Evolutionary conservation across 2,329 filamentous ascomycete genomes (phyloP).

Genomic region (Aotearoamyces nothofagi): DNA sequence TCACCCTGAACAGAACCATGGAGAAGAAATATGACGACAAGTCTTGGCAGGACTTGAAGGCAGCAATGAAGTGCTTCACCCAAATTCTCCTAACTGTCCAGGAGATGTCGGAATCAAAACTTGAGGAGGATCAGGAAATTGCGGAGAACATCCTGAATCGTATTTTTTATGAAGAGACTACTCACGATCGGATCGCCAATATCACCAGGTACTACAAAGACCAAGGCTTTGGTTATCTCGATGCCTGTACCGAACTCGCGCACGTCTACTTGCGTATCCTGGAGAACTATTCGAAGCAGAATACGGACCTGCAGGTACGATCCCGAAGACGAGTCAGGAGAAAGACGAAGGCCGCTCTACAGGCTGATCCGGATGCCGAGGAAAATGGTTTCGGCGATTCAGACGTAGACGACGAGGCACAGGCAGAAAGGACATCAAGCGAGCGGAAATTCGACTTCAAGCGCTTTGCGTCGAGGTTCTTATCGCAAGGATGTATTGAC

Average conservation of each 20-base stretch:
- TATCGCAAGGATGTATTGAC: conserved; percentile 72
- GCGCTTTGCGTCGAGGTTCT: conserved; percentile 66
- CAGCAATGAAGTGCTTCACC: conserved; percentile 86
- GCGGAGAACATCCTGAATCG: conserved; percentile 93
- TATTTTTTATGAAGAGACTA: conserved; percentile 96
- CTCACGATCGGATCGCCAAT: conserved; percentile 72
- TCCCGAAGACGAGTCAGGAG: conserved; percentile 59
- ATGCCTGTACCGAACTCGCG: conserved; percentile 77
- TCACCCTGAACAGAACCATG: conserved; percentile 73
- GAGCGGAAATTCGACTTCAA: conserved; percentile 93
- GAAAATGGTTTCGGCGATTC: conserved; percentile 43
- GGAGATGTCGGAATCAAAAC: conserved; percentile 70
- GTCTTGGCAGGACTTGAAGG: conserved; percentile 72
- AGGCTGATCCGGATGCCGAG: conserved; percentile 24
- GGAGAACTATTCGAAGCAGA: conserved; percentile 88
- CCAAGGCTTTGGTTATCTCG: conserved; percentile 85
- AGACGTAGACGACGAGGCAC: conserved; percentile 58
- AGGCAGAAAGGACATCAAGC: conserved; percentile 53
- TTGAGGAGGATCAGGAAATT: conserved; percentile 94
- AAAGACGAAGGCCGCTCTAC: conserved; percentile 52
- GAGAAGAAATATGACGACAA: conserved; percentile 68
- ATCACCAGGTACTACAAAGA: conserved; percentile 81
- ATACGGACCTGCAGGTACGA: conserved; percentile 82
- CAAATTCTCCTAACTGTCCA: conserved; percentile 87
- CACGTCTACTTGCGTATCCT: conserved; percentile 88